phyloP scores from a whole-genome alignment of 2,329 filamentous ascomycete genomes.

The Hymenoscyphus infarciens region DNA sequence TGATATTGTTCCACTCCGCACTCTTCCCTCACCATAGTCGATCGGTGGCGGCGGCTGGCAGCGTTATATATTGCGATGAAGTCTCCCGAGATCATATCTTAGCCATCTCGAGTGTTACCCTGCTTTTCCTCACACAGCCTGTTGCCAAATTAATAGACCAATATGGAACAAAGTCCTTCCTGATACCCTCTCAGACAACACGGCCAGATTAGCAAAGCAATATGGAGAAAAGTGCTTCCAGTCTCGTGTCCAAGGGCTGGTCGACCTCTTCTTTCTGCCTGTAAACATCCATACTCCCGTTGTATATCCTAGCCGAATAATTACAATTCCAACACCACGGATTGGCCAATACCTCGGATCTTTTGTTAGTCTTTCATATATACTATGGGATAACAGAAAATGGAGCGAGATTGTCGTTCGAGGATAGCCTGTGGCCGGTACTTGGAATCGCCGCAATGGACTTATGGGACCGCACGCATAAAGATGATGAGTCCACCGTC shows the following conservation, averaged over 20 bases:
- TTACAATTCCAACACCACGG: conserved; percentile 8
- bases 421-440: conserved; percentile 8
- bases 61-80: not conserved
- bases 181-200: not conserved
- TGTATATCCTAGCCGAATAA: conserved; percentile 10
- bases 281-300: not conserved
- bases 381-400: conserved; percentile 5
- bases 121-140: not conserved
- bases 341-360: conserved; percentile 9
- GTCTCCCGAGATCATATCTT: not conserved
- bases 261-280: conserved; percentile 11
- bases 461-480: conserved; percentile 7
- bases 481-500: conserved; percentile 3
- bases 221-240: conserved; percentile 13
- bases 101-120: not conserved
- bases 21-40: not conserved
- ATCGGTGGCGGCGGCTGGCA: not conserved
- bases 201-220: conserved; percentile 11
- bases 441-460: conserved; percentile 1
- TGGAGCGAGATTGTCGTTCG: not conserved
- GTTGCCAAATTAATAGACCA: conserved; percentile 1
- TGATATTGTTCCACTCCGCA: not conserved
- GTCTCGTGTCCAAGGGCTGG: conserved; percentile 12
- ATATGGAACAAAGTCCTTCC: not conserved
- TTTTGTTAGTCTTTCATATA: conserved; percentile 1